These are phyloP conservation scores for Pseudogymnoascus sp. DNA, from an alignment of 2,329 filamentous ascomycete genomes.

Conservation along the genomic window DNA sequence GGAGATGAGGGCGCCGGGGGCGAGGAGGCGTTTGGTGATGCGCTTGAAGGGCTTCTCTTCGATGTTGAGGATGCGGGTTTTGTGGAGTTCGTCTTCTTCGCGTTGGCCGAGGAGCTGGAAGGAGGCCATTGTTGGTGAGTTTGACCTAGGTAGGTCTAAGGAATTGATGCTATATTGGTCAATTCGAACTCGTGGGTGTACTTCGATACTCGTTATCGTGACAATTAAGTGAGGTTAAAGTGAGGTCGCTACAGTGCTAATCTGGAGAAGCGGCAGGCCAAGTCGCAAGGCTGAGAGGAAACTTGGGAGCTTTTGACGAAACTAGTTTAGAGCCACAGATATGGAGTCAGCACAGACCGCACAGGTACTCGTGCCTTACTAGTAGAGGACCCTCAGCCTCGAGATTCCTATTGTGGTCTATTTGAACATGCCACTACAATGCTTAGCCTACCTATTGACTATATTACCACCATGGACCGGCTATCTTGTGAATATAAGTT, in stretches of 20 bases:
- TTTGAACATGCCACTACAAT: background rate
- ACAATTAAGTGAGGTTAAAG: background rate
- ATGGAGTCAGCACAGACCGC: background rate
- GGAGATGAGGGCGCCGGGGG: conserved; percentile 56
- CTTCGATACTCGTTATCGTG: background rate
- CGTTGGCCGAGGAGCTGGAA: conserved; percentile 65
- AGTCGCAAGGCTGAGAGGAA: conserved; percentile 3
- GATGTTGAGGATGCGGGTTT: conserved; percentile 74
- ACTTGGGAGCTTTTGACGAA: background rate
- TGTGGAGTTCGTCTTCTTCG: conserved; percentile 80
- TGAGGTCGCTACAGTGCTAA: background rate
- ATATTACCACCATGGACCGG: background rate
- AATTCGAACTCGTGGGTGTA: background rate
- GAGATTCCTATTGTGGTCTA: background rate
- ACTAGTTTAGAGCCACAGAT: background rate
- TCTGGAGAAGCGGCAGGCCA: background rate
- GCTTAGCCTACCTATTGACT: background rate
- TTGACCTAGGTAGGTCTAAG: background rate
- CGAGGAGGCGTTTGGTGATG: conserved; percentile 71
- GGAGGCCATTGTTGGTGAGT: conserved; percentile 36
- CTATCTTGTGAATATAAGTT: background rate
- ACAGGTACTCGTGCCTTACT: background rate
- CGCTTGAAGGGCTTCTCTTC: conserved; percentile 91
- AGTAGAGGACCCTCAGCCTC: background rate
- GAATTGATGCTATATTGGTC: background rate